Evolutionary conservation across 345 rosid genomes (phyloP).

Genomic region (Citrus australasica): DNA sequence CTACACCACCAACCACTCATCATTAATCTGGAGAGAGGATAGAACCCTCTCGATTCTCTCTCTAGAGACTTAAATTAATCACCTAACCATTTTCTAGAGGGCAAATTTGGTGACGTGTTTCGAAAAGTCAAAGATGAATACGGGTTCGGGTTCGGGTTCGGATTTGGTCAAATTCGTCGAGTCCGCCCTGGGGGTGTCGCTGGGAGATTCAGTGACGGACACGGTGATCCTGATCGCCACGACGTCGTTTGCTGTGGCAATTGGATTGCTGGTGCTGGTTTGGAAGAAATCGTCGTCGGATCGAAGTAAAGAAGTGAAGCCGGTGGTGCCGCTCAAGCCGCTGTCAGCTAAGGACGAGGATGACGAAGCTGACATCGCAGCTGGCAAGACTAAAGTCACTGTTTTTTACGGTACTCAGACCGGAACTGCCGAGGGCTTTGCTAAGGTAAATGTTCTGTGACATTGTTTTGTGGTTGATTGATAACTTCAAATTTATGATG

Average conservation of each 20-base stretch:
- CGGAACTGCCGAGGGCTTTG: constrained; percentile 81
- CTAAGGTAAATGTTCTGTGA: constrained; percentile 41
- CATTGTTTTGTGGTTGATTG: background rate
- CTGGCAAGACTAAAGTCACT: constrained; percentile 61
- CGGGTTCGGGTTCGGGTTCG: constrained; percentile 12
- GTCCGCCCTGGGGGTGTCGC: constrained; percentile 38
- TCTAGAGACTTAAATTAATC: background rate
- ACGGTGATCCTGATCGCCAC: constrained; percentile 42
- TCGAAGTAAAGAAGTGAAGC: constrained; percentile 49
- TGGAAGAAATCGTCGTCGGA: constrained; percentile 56
- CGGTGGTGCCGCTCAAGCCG: constrained; percentile 47
- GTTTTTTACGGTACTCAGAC: constrained; percentile 81
- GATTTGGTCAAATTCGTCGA: constrained; percentile 51
- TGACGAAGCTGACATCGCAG: constrained; percentile 40
- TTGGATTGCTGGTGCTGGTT: constrained; percentile 48
- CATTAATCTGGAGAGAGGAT: background rate
- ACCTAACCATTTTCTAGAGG: background rate
- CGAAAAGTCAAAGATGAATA: background rate
- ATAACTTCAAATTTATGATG: background rate
- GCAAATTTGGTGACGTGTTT: background rate
- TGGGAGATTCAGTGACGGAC: constrained; percentile 42
- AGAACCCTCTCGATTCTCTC: background rate
- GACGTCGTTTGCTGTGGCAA: constrained; percentile 52
- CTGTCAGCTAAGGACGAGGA: constrained; percentile 38
- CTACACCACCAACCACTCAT: background rate